Base-by-base conservation (phyloP, 2,329 filamentous ascomycete species). In the Penicillium sp. region DNA sequence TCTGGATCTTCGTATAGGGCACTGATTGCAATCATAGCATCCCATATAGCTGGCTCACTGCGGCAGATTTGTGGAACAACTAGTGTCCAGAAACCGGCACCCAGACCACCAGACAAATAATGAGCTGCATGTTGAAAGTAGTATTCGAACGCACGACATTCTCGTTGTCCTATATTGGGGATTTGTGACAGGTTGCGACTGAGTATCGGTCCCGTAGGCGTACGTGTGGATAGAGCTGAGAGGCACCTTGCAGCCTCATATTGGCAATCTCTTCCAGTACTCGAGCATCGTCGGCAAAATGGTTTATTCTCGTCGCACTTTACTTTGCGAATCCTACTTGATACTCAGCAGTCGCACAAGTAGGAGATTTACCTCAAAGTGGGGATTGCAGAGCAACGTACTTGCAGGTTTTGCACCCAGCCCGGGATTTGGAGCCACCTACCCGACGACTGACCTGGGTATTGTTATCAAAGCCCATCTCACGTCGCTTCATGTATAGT, bases 221-320 rank as follows among this genome's bases (percentile, higher is more conserved):
- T 8, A 6, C 26, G 13, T 7, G 34, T 12, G 9, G 31, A 38
- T 12, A 16, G 41, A 18, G 33, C 29, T 3, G 13, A 9, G 8
- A 24, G 28, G n/a, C 16, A 34, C 3, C 38, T 42, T 12, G 6
- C 31, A 10, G n/a, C 31, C 12, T 49, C 51, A 47, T 64, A 63
- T 31, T 61, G 51, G 39, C 63, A 65, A 23, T 48, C 43, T 6
- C 64, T 52, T 4, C 60, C 59, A 8, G 62, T 59, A 28, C 41
- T 58, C 6, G 44, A 51, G 29, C 60, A 63, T 4, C 59, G 57
- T 24, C 42, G 34, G 44, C 63, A 66, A 8, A 9, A 26, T 6
- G 64, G 64, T 26, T 56, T 64, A 51, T 62, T 57, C 55, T 70
- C 63, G 34, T 56, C 56, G 54, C 68, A 59, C 54, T 66, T 58